These are phyloP conservation scores for Colletotrichum caudatum DNA, from an alignment of 2,329 filamentous ascomycete genomes.

Conservation along the genomic window DNA sequence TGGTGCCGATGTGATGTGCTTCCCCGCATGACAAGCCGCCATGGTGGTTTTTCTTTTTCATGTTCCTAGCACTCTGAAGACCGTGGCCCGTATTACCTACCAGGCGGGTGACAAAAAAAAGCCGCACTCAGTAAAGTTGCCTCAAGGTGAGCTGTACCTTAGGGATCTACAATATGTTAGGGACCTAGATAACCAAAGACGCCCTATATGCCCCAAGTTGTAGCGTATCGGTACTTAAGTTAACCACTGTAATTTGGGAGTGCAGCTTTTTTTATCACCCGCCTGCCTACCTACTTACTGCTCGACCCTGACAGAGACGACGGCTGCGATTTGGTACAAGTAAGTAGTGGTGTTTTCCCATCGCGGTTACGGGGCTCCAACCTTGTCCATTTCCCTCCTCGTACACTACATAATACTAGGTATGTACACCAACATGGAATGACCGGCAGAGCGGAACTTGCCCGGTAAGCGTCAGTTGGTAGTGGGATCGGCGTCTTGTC, in stretches of 20 bases:
- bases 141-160: no score
- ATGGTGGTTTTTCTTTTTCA: no score
- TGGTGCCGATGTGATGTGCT: not conserved
- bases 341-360: not conserved
- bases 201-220: no score
- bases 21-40: not conserved
- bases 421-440: not conserved
- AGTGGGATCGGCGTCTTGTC: not conserved
- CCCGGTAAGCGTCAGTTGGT: not conserved
- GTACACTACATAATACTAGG: not conserved
- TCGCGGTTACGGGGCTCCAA: not conserved
- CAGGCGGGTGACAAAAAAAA: no score
- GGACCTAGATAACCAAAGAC: no score
- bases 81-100: not conserved
- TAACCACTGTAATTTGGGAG: no score
- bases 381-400: not conserved
- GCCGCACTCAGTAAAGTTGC: no score
- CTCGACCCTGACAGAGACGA: not conserved
- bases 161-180: no score
- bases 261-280: no score
- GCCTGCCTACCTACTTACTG: no score
- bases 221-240: no score
- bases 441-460: not conserved
- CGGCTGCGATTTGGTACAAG: not conserved
- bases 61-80: not conserved